Evolutionary conservation across 2,329 filamentous ascomycete genomes (phyloP).

Genomic region (Hymenoscyphus albidus): DNA sequence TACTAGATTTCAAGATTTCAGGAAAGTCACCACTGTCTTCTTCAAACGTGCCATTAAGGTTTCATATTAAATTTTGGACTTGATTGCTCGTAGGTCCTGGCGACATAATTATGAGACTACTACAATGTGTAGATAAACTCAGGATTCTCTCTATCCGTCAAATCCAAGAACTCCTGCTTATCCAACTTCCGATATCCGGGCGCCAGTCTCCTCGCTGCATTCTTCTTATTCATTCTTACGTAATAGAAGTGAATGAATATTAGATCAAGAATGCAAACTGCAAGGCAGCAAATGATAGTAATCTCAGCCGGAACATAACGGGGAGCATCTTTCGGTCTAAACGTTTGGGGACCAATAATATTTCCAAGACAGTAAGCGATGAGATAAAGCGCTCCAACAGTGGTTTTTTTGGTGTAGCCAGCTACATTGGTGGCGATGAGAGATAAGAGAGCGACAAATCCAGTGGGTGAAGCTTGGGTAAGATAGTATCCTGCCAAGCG

Average conservation of each 20-base stretch:
- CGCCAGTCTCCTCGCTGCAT: conserved; percentile 20
- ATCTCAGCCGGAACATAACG: conserved; percentile 38
- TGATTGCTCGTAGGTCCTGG: not conserved
- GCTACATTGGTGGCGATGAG: conserved; percentile 43
- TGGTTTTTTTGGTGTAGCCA: conserved; percentile 48
- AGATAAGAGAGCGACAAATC: conserved; percentile 34
- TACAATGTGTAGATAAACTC: conserved; percentile 35
- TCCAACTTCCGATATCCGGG: conserved; percentile 30
- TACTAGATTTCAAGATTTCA: too few relatives aligned
- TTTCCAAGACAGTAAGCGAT: conserved; percentile 52
- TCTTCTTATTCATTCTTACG: conserved; percentile 28
- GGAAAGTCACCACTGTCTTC: too few relatives aligned
- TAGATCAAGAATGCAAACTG: conserved; percentile 23
- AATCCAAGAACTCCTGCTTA: conserved; percentile 34
- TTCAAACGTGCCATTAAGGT: not conserved
- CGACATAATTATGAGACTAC: not conserved
- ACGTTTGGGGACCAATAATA: conserved; percentile 44
- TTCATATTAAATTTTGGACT: not conserved
- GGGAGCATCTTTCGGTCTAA: conserved; percentile 45
- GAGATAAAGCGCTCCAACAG: conserved; percentile 42
- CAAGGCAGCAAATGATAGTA: conserved; percentile 43
- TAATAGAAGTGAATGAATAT: conserved; percentile 30
- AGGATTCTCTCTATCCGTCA: conserved; percentile 34
- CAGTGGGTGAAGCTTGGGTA: conserved; percentile 56
- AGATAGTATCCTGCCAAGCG: conserved; percentile 40